Percentiles rank a stretch among this genome's conserved stretches.
These are phyloP conservation scores for Phytomonas serpens DNA, from an alignment of 208 protist genomes.

Conservation along the genomic window DNA sequence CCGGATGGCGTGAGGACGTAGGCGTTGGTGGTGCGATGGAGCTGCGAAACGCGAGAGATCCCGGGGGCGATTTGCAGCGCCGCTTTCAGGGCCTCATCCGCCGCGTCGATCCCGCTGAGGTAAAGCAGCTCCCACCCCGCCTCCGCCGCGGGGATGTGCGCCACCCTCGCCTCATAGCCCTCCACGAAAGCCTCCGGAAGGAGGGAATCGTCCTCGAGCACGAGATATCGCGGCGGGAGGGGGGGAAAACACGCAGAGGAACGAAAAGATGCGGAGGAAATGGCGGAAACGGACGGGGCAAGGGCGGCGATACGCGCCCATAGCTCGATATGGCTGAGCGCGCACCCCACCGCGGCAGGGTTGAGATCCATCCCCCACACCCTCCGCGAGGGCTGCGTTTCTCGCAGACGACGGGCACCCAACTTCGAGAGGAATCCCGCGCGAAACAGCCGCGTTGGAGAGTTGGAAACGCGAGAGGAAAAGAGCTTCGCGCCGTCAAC, in stretches of 20 bases:
- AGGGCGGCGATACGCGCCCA: conserved; percentile 58
- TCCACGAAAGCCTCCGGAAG: conserved; percentile 33
- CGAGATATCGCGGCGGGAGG: conserved; percentile 13
- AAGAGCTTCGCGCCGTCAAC: conserved; percentile 35
- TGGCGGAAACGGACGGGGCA: neutral
- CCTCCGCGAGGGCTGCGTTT: conserved; percentile 20
- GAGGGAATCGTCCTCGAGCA: conserved; percentile 53
- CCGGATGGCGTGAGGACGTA: conserved; percentile 64
- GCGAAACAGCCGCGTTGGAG: conserved; percentile 15
- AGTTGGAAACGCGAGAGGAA: neutral
- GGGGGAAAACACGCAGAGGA: neutral
- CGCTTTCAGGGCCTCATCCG: neutral
- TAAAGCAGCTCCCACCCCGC: conserved; percentile 76
- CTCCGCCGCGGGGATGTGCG: conserved; percentile 21
- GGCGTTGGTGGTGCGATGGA: conserved; percentile 80
- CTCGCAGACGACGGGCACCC: conserved; percentile 31
- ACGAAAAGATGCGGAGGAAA: neutral
- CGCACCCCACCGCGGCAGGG: conserved; percentile 68
- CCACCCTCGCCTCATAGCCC: conserved; percentile 19
- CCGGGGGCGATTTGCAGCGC: conserved; percentile 18
- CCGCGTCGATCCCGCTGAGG: conserved; percentile 78
- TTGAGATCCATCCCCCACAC: conserved; percentile 88
- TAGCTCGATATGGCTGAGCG: conserved; percentile 59
- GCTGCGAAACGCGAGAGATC: conserved; percentile 61
- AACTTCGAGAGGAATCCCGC: conserved; percentile 43